These are phyloP conservation scores for Epichloe brachyelytri DNA, from an alignment of 2,329 filamentous ascomycete genomes.

Conservation along the genomic window DNA sequence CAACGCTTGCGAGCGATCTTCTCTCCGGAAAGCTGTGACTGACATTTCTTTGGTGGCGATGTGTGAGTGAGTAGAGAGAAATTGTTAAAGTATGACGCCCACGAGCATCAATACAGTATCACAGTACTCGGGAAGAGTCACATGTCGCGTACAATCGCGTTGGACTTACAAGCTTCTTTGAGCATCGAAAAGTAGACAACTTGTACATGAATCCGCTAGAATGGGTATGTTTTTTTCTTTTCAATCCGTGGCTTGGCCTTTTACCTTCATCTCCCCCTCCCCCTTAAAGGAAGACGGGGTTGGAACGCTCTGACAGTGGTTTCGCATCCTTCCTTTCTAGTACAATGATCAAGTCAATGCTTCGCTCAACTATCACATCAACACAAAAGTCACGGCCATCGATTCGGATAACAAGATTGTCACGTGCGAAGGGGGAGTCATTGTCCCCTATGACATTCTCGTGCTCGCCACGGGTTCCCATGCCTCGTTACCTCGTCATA, in stretches of 20 bases:
- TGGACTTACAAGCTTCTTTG: conserved; percentile 78
- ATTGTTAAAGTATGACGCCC: conserved; percentile 69
- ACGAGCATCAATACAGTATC: conserved; percentile 63
- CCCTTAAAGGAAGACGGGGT: not conserved
- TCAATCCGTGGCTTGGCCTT: not conserved
- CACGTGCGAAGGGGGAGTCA: conserved; percentile 54
- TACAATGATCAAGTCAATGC: conserved; percentile 55
- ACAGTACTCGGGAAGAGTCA: conserved; percentile 79
- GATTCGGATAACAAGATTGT: conserved; percentile 51
- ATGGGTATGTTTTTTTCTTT: conserved; percentile 44
- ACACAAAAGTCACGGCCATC: conserved; percentile 56
- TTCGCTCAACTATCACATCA: conserved; percentile 61
- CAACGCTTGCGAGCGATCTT: no score
- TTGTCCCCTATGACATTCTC: conserved; percentile 64
- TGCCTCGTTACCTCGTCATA: conserved; percentile 58
- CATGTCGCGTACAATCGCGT: conserved; percentile 88
- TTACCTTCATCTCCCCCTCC: not conserved
- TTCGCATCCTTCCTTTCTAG: conserved; percentile 21
- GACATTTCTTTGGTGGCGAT: not conserved
- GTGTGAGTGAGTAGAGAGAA: conserved; percentile 52
- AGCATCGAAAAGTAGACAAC: conserved; percentile 72
- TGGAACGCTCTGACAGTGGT: not conserved
- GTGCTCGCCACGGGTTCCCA: conserved; percentile 81
- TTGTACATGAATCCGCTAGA: conserved; percentile 76
- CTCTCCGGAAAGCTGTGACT: not conserved